These are phyloP conservation scores for Rhizoctonia solani DNA, from an alignment of 1,284 basidiomycete species.

Conservation along the genomic window DNA sequence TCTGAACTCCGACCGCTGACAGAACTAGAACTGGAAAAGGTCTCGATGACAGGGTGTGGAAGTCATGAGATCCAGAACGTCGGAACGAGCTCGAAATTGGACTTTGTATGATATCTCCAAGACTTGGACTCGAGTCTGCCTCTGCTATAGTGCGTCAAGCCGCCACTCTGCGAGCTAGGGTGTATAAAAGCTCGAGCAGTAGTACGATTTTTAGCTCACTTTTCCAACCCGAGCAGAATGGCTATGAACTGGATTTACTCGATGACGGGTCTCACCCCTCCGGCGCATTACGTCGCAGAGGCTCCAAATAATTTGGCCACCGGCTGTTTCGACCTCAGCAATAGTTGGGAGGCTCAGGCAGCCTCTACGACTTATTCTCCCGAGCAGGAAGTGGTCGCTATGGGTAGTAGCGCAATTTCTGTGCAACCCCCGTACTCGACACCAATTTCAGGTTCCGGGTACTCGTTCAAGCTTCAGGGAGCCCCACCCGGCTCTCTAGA, in stretches of 20 bases:
- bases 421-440: neutral
- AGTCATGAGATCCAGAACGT: neutral
- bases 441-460: neutral
- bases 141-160: neutral
- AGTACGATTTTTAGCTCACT: neutral
- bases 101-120: neutral
- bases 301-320: slow-evolving; percentile 26
- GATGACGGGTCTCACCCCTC: neutral
- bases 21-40: neutral
- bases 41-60: slow-evolving; percentile 10
- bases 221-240: neutral
- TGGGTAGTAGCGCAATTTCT: neutral
- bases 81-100: slow-evolving; percentile 2
- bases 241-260: neutral
- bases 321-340: neutral
- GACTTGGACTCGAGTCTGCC: neutral
- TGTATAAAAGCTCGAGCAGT: neutral
- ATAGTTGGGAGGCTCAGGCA: neutral
- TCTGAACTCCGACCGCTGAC: slow-evolving; percentile 18
- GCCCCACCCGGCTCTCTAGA: neutral
- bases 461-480: neutral
- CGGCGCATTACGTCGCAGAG: neutral
- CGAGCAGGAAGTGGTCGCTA: neutral
- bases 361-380: neutral
- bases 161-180: neutral